Base-by-base conservation (phyloP, 208 protist genomes). In the Naegleria fowleri region DNA sequence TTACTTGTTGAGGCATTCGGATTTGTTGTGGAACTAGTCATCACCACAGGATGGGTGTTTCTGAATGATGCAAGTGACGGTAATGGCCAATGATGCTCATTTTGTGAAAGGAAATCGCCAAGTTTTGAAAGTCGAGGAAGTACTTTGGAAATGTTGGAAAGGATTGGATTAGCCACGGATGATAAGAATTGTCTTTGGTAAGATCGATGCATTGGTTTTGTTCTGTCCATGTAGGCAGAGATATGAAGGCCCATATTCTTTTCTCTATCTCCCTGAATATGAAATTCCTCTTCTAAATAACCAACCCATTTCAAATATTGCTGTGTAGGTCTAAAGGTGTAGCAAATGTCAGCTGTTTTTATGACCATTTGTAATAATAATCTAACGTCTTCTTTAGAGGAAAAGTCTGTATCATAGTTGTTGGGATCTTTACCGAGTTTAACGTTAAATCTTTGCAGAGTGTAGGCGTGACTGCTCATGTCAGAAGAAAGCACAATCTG, bases 321-420 rank as follows among this genome's bases (percentile, higher is more conserved):
- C 19, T 96, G 93, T 58, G 95, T 92, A 0, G 95, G 95, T 29
- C 97, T 95, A 0, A 96, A 94, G 90, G 96, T 97, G 91, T 99
- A 98, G 51, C 95, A 98, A 83, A 98, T 96, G 92, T 99, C 98
- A 39, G 97, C 96, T 93, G 98, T 95, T 92, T 99, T 98, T 1
- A 99, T 91, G 6, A 96, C 94, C 39, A 98, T 96, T 38, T 95
- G 86, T 3, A 98, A 94, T 15, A 96, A 93, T 9, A 98, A 92
- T 33, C 94, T 90, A 84, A 97, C 93, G 87, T 98, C 96, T n/a
- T 97, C 96, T 25, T 92, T 92, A 48, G 94, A 92, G 38, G 94
- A 94, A 91, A 97, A 96, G 36, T 93, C 92, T 13, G 92, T 90
- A 0, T 79, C 67, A 75, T 75, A 29, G 16, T 16, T n/a, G 9